A percentile compares a stretch with the other conserved stretches of the same genome.
Conservation (phyloP, 2,329 filamentous ascomycete genomes). For the Geosmithia flava region DNA sequence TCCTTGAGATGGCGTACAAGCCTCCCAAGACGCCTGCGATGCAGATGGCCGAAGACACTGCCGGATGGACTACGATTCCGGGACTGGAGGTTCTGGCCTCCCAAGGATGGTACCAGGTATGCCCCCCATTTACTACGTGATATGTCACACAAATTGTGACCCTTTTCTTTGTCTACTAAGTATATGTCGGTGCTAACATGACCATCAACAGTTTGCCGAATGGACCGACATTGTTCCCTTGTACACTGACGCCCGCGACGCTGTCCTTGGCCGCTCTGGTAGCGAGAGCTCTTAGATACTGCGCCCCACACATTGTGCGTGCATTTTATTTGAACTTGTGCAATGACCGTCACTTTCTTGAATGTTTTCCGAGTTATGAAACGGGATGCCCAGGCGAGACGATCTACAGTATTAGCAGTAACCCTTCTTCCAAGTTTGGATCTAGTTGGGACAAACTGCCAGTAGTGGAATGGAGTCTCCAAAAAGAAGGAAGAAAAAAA, state of each 20-base stretch:
- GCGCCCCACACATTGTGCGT: background rate
- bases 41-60: conserved; percentile 60
- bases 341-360: too few relatives aligned
- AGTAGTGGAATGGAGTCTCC: too few relatives aligned
- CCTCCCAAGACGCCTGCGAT: conserved; percentile 75
- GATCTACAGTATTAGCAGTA: too few relatives aligned
- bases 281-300: background rate
- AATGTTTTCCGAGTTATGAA: too few relatives aligned
- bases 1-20: conserved; percentile 96
- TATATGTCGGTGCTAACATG: conserved; percentile 7
- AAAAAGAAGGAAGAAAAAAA: too few relatives aligned
- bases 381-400: too few relatives aligned
- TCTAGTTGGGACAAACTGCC: too few relatives aligned
- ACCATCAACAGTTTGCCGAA: conserved; percentile 49
- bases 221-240: conserved; percentile 75
- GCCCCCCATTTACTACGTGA: conserved; percentile 11
- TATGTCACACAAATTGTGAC: too few relatives aligned
- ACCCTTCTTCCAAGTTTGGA: too few relatives aligned
- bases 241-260: conserved; percentile 55
- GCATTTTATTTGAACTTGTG: too few relatives aligned
- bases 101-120: conserved; percentile 79
- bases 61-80: conserved; percentile 70
- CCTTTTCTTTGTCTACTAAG: background rate
- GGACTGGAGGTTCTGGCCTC: conserved; percentile 82
- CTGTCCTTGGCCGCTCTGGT: conserved; percentile 31